phyloP scores from a whole-genome alignment of 176 grass and related monocot species.

The Lolium rigidum region DNA sequence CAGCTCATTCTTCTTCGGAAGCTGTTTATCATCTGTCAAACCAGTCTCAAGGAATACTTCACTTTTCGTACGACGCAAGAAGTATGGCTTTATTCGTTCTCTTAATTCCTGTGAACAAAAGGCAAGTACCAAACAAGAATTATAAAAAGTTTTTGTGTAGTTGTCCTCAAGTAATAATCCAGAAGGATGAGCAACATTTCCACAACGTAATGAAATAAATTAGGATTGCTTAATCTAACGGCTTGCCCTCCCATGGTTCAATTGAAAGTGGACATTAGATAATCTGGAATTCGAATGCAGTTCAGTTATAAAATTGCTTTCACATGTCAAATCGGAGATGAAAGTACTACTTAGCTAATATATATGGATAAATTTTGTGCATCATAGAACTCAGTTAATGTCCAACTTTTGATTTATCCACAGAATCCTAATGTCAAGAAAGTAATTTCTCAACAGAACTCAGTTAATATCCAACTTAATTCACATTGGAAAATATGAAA shows the following conservation, averaged over 20 bases:
- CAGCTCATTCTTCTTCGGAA: slow-evolving; percentile 77
- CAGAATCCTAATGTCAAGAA: not conserved
- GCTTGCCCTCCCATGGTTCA: not conserved
- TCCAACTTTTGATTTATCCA: not conserved
- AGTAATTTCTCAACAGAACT: not conserved
- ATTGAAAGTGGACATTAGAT: not conserved
- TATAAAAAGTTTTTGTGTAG: slow-evolving; percentile 19
- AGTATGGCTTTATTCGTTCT: slow-evolving; percentile 82
- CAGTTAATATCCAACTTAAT: too few relatives aligned
- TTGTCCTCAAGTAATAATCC: not conserved
- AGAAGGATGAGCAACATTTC: not conserved
- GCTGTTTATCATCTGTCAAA: slow-evolving; percentile 30
- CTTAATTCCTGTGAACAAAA: slow-evolving; percentile 71
- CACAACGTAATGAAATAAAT: slow-evolving; percentile 21
- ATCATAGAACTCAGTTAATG: not conserved
- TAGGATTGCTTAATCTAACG: slow-evolving; percentile 10
- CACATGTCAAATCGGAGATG: slow-evolving; percentile 21
- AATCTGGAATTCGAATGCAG: not conserved
- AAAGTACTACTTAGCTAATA: slow-evolving; percentile 10
- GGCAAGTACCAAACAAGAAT: slow-evolving; percentile 28
- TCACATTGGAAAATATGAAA: slow-evolving; percentile 4
- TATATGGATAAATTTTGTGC: not conserved
- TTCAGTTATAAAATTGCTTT: not conserved
- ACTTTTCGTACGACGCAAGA: slow-evolving; percentile 80
- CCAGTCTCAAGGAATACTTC: slow-evolving; percentile 63